A percentile compares a stretch with the other conserved stretches of the same genome.
Conservation (phyloP, 768 basidiomycete genomes). For the Tremella yokohamensis region DNA sequence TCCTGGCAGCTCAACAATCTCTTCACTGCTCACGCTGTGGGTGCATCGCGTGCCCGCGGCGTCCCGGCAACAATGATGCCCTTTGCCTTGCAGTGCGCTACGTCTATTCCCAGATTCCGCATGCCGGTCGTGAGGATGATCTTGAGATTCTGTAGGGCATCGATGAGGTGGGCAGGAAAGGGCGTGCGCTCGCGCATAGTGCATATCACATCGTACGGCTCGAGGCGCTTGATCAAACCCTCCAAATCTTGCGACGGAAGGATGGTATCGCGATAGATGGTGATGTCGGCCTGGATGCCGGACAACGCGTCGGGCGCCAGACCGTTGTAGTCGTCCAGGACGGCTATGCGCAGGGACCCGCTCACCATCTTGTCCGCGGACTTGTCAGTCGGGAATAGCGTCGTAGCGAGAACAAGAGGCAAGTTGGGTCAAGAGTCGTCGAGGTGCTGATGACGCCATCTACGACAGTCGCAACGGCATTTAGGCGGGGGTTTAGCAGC, state of each 20-base stretch:
- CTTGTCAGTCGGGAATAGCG: too few relatives aligned
- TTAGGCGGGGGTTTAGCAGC: too few relatives aligned
- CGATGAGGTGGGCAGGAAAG: slow-evolving; percentile 57
- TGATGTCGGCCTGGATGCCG: slow-evolving; percentile 11
- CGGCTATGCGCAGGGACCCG: slow-evolving; percentile 1
- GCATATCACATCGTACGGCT: slow-evolving; percentile 57
- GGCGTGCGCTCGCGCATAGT: slow-evolving; percentile 68
- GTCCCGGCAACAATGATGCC: slow-evolving; percentile 17
- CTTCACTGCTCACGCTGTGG: slow-evolving; percentile 8
- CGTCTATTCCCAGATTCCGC: slow-evolving; percentile 48
- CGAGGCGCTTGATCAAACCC: slow-evolving; percentile 54
- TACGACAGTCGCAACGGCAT: too few relatives aligned
- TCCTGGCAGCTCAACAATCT: not conserved
- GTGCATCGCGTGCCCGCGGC: not conserved
- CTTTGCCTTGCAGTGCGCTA: slow-evolving; percentile 7
- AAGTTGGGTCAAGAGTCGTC: too few relatives aligned
- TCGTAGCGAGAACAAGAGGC: too few relatives aligned
- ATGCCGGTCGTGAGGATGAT: slow-evolving; percentile 62
- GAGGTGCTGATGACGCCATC: too few relatives aligned
- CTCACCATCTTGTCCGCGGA: too few relatives aligned
- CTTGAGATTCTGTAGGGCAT: slow-evolving; percentile 61
- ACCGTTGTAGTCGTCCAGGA: slow-evolving; percentile 20
- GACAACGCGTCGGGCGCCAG: not conserved
- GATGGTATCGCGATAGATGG: slow-evolving; percentile 56
- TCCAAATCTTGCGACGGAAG: slow-evolving; percentile 5